Conservation (phyloP, 352 stramenopile species). For the Globisporangium canariense region DNA sequence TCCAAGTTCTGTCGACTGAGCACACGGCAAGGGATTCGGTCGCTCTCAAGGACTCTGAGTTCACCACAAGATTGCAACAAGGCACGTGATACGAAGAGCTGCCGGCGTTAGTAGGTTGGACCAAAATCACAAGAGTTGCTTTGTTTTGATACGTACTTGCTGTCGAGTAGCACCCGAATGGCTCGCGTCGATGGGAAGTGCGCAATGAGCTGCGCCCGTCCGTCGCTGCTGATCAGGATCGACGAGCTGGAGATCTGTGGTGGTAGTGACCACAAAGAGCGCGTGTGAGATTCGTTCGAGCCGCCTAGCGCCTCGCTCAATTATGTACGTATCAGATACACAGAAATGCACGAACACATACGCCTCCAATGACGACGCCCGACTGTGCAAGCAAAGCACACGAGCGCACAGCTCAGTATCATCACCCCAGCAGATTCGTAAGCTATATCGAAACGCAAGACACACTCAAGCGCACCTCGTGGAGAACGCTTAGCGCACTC, state of each 20-base stretch:
- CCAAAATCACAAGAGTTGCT: background rate
- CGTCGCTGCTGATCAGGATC: conserved; percentile 12
- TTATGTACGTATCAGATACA: too few species aligned
- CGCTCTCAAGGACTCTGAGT: conserved; percentile 29
- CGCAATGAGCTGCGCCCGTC: background rate
- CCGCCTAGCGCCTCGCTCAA: too few species aligned
- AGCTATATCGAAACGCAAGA: too few species aligned
- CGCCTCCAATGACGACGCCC: conserved; percentile 24
- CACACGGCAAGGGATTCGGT: conserved; percentile 25
- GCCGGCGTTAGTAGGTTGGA: too few species aligned
- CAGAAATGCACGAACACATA: background rate
- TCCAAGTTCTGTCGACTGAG: conserved; percentile 18
- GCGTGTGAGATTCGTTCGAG: background rate
- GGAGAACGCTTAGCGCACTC: conserved; percentile 25
- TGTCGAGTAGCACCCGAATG: conserved; percentile 4
- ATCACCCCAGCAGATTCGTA: background rate
- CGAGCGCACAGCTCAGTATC: background rate
- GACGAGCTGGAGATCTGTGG: conserved; percentile 12
- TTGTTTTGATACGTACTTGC: conserved; percentile 1
- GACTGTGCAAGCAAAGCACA: conserved; percentile 7
- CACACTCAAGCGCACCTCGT: conserved; percentile 25
- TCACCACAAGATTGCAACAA: too few species aligned
- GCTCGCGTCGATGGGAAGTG: background rate
- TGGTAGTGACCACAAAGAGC: background rate
- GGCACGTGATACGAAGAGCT: too few species aligned